A percentile compares a stretch with the other conserved stretches of the same genome.
These are phyloP conservation scores for Candida sojae DNA, from an alignment of 1,139 yeast genomes.

Conservation along the genomic window DNA sequence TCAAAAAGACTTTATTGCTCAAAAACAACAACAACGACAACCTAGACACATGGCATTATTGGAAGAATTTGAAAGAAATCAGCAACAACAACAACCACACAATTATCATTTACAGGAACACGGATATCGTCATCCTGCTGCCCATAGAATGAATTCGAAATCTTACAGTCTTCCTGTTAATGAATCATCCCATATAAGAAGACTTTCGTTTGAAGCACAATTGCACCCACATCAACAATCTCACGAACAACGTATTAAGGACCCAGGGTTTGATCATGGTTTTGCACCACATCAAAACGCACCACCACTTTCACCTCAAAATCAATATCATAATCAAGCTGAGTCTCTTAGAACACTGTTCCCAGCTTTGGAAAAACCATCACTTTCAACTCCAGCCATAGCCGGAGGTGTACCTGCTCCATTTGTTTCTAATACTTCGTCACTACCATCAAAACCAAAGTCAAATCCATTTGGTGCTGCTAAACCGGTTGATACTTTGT, in stretches of 20 bases:
- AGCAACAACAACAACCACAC: slow-evolving; percentile 7
- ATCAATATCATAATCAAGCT: not conserved
- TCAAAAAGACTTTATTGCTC: slow-evolving; percentile 33
- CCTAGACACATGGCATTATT: slow-evolving; percentile 18
- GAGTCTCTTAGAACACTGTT: not conserved
- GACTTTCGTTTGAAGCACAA: slow-evolving; percentile 12
- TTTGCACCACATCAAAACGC: not conserved
- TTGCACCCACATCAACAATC: slow-evolving; percentile 9
- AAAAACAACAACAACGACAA: slow-evolving; percentile 20
- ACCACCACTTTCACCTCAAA: not conserved
- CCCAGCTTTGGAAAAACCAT: not conserved
- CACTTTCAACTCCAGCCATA: not conserved
- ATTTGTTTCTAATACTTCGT: too few species aligned
- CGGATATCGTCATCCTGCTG: not conserved
- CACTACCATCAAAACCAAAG: slow-evolving; percentile 23
- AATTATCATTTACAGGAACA: slow-evolving; percentile 6
- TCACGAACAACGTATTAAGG: slow-evolving; percentile 3
- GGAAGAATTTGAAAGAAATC: slow-evolving; percentile 14
- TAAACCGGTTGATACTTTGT: slow-evolving; percentile 45
- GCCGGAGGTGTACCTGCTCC: not conserved
- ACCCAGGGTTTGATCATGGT: not conserved
- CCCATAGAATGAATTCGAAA: not conserved
- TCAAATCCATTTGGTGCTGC: slow-evolving; percentile 50
- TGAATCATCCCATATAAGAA: slow-evolving; percentile 8
- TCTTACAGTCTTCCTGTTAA: slow-evolving; percentile 7